Evolutionary conservation across 345 rosid genomes (phyloP), one percentile per base, ranked within the genome.

Genomic region (Linum tenue): DNA sequence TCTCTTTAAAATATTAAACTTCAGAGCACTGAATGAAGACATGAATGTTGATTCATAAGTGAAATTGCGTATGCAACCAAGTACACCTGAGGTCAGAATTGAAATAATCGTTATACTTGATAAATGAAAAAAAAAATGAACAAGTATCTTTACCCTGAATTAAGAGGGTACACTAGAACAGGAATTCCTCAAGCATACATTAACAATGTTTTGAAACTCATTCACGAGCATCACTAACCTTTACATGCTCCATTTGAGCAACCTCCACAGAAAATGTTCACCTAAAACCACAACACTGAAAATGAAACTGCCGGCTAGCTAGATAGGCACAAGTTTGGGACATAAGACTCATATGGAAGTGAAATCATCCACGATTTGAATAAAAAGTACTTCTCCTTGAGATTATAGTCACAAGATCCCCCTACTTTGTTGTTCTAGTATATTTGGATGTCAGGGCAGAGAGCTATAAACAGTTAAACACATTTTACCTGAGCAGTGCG

Each of bases 41-140:
- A 97, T 94, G 92, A 97, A 94, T 38, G 80, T 69, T 72, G 97
- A 86, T 66, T 82, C 84, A 37, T 76, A 82, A 7, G 84, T 83
- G 61, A 88, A 85, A 78, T 83, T 84, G 89, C 99, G 90, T 67
- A 94, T 80, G 83, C 97, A 94, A 63, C 96, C 97, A 75, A 74
- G 83, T 78, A 78, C 83, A 72, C 86, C 99, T 94, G 78, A 71
- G 51, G 79, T 40, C 37, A 36, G 40, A 63, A 48, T 12, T 9
- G 14, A 6, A 48, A 9, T 48, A 15, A 48, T 48, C 50, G 10
- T 43, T 15, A 48, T 9, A 48, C 11, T 12, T 12, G 3, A 48
- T 48, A 12, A 2, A 48, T 48, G 53, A 12, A 12, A 48, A 9
- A 48, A 48, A 48, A 48, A 42, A 9, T 22, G 31, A 9, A 9